phyloP scores from a whole-genome alignment of 495 filamentous ascomycete genomes.

The Penicillium argentinense region DNA sequence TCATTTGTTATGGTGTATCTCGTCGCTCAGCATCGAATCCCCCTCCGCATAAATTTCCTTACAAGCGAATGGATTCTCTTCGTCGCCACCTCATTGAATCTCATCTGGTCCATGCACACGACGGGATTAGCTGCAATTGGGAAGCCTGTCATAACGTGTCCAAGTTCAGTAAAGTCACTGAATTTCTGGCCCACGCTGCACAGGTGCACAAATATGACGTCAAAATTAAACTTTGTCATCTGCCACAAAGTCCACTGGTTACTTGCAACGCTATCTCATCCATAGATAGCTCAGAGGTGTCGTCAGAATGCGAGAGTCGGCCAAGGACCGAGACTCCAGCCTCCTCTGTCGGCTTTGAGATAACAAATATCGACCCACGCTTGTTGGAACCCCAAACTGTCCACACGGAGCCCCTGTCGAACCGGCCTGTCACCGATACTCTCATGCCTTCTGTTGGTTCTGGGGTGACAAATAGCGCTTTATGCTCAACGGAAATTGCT shows the following conservation, averaged over 20 bases:
- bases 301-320: conserved; percentile 18
- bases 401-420: conserved; percentile 4
- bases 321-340: conserved; percentile 19
- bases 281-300: conserved; percentile 12
- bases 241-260: conserved; percentile 9
- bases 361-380: conserved; percentile 24
- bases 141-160: conserved; percentile 21
- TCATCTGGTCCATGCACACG: conserved; percentile 22
- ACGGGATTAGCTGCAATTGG: conserved; percentile 30
- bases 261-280: conserved; percentile 18
- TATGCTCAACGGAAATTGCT: too few relatives aligned
- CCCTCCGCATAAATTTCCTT: conserved; percentile 30
- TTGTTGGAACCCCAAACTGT: conserved; percentile 12
- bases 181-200: conserved; percentile 27
- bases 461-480: conserved; percentile 6
- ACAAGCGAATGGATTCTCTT: conserved; percentile 29
- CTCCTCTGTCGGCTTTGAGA: conserved; percentile 19
- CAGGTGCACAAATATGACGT: conserved; percentile 24
- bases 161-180: conserved; percentile 24
- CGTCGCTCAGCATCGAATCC: conserved; percentile 24
- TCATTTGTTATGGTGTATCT: conserved; percentile 29
- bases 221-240: conserved; percentile 27
- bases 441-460: conserved; percentile 12
- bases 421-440: conserved; percentile 3
- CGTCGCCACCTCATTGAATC: conserved; percentile 29